Base-by-base conservation (phyloP, 1,284 basidiomycete species). In the Pholiota adiposa region DNA sequence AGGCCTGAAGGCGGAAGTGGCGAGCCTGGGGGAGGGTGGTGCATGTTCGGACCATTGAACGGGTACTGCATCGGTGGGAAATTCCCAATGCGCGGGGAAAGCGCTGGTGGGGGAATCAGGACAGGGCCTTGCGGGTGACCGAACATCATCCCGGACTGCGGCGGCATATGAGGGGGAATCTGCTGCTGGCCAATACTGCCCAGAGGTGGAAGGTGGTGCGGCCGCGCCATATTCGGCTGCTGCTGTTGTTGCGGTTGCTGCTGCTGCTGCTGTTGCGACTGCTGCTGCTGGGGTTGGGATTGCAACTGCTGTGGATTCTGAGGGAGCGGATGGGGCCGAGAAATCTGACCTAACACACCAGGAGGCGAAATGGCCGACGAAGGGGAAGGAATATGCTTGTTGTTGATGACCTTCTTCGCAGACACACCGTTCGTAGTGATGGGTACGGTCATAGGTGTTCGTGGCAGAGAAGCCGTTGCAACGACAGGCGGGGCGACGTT, bases 61-160 rank as follows among this genome's bases (percentile, higher is more conserved):
- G 79, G 79, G 53, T 81, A 88, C 40, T 82, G 75, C 51, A 70
- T 65, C 2, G 79, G 75, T n/a, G 80, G 75, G 55, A 79, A 80
- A 63, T 69, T 79, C 21, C 79, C 77, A 27, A 78, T 68, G 31
- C 83, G 79, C 8, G 86, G 81, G 44, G 84, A 83, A 61, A 85
- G 72, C 0, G 75, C 66, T n/a, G 79, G 75, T 31, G 79, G 76
- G n/a, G 77, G 75, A 21, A 84, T 73, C 70, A 83, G 80, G 23
- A 67, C 62, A 34, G 67, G n/a, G n/a, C n/a, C 63, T 56, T 77
- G 74, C 29, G 65, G 69, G 16, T 79, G 78, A n/a, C 77, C 73
- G 65, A 79, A 86, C 73, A 85, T 70, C n/a, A n/a, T n/a, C n/a
- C n/a, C n/a, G 25, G 83, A 53, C 29, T 61, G 77, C 9, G 63